Evolutionary conservation across 2,329 filamentous ascomycete genomes (phyloP), one percentile per base, ranked within the genome.

Genomic region (Dactylella cylindrospora): DNA sequence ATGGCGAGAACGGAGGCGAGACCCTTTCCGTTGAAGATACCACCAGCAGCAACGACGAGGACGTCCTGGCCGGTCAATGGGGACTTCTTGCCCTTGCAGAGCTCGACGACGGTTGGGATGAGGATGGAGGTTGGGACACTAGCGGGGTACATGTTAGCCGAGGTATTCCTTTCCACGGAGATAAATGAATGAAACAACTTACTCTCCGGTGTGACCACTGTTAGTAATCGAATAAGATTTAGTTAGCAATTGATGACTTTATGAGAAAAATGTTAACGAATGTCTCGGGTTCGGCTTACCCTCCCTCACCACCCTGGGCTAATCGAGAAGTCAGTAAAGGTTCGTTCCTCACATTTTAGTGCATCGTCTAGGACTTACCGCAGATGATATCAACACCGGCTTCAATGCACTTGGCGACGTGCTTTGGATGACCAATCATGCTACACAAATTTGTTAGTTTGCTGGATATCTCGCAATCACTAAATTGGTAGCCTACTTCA

Each of bases 401-500:
- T 44, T 91, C 89, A 65, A 98, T 80, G 75, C 89, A 94, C 81
- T 97, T 98, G 76, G 89, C 82, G 66, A 95, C 91, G 78, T 98
- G 93, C 84, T 98, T 98, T 72, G 93, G 91, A 80, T 98, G 93
- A 68, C 93, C 93, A 73, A 98, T 90, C 93, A 98, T 98, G 84
- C 55, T 61, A 46, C 33, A 8, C 15, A 26, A 43, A 26, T 26
- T 19, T 6, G 36, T 51, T 33, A 35, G 20, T 17, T 15, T n/a
- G 8, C 26, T 36, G 44, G 17, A n/a, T n/a, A 8, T 22, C 15
- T n/a, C 5, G 32, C 26, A 26, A 31, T 13, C 5, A n/a, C 2
- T 12, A n/a, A 23, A 10, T 13, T 22, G 23, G 10, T 17, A 8
- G 22, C 6, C 5, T 47, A 60, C 43, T 98, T 98, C 93, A 97